Base-by-base conservation (phyloP, 202 grass and related monocot genomes). In the Panicum virgatum region DNA sequence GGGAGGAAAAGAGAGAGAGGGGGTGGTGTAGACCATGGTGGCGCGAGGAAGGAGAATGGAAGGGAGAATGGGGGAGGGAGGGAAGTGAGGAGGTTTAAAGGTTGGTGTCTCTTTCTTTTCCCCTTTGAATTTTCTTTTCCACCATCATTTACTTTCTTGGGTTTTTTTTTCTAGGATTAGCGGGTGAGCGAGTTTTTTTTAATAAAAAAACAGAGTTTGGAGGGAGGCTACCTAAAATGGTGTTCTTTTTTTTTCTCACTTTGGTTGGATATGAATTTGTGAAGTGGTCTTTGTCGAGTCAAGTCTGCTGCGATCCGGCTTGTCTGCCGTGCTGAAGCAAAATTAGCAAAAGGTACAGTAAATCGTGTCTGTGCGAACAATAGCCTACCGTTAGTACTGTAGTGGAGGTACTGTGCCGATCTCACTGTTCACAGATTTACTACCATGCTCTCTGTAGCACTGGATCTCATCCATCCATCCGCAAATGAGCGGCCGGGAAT, bases 61-160 rank as follows among this genome's bases (percentile, higher is more conserved):
- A 54, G 38, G 46, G 30, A 62, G 16, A 51, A 67, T 19, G 38
- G 20, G 77, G 45, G 40, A 81, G 53, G 45, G 66, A 81, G 76
- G 78, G 71, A 80, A 50, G 29, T 39, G 2, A 23, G n/a, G 75
- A 90, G 73, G 69, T 88, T 90, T 90, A 90, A 90, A 90, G 88
- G 62, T 80, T 79, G 83, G 44, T 39, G 72, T 70, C 37, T 57
- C 63, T 48, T 53, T 12, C 18, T 23, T 65, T 51, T 14, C 1
- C 9, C 12, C 16, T 29, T 76, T 56, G 71, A 8, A 3, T 42
- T 9, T 78, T 57, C n/a, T 39, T 32, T 9, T 27, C 42, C 3
- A n/a, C n/a, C n/a, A 37, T 67, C 4, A 20, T 25, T 59, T 59
- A 3, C 6, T n/a, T 47, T 8, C 0, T 39, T 40, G 3, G 12